These are phyloP conservation scores for Didymella arachidicola DNA, from an alignment of 2,329 filamentous ascomycete genomes.

Conservation along the genomic window DNA sequence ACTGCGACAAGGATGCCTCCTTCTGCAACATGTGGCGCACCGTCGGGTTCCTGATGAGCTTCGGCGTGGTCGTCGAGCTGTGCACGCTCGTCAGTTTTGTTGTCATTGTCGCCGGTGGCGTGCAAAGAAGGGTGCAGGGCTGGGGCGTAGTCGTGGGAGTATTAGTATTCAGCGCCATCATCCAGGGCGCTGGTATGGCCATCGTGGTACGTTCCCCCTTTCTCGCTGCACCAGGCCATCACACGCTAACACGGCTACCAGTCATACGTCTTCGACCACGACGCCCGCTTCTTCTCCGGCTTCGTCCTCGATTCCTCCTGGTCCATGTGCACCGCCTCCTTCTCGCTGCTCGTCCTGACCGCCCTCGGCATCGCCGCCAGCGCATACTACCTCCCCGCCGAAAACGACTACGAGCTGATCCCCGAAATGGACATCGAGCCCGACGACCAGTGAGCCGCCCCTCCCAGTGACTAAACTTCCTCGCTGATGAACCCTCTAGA, in stretches of 20 bases:
- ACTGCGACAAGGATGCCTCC: conserved; percentile 71
- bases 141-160: conserved; percentile 79
- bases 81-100: conserved; percentile 81
- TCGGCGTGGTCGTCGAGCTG: conserved; percentile 82
- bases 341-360: conserved; percentile 63
- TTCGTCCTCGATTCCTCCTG: conserved; percentile 84
- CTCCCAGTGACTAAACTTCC: background rate
- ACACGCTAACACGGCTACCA: conserved; percentile 48
- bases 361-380: conserved; percentile 69
- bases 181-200: conserved; percentile 79
- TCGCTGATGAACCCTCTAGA: conserved; percentile 37
- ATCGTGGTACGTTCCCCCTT: conserved; percentile 72
- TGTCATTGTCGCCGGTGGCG: conserved; percentile 79
- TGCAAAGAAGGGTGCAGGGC: conserved; percentile 78
- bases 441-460: conserved; percentile 45
- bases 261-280: conserved; percentile 84
- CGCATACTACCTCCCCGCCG: conserved; percentile 74
- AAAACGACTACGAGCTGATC: conserved; percentile 87
- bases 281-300: conserved; percentile 82
- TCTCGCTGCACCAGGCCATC: background rate
- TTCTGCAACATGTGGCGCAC: conserved; percentile 95
- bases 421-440: conserved; percentile 50
- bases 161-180: conserved; percentile 69
- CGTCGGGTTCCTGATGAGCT: conserved; percentile 85
- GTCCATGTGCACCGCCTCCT: conserved; percentile 71